Evolutionary conservation across 192 early-diverging fungal genomes (phyloP).

Genomic region (Geranomyces michiganensis): DNA sequence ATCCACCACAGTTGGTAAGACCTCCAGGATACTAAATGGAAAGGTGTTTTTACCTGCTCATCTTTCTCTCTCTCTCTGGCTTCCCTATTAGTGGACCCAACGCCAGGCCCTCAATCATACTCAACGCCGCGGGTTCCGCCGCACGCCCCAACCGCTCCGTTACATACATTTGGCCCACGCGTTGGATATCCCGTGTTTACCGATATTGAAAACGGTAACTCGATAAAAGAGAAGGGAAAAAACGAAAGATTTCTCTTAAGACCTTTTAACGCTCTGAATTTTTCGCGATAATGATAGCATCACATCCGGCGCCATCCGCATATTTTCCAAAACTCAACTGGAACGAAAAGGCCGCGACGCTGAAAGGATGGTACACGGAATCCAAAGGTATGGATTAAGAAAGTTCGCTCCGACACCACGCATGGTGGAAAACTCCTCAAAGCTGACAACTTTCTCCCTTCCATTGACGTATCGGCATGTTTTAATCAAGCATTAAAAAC

Average conservation of each 20-base stretch:
- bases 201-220: conserved; percentile 38
- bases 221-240: neutral
- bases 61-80: neutral
- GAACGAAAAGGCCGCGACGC: conserved; percentile 46
- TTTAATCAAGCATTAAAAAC: conserved; percentile 50
- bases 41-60: neutral
- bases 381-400: conserved; percentile 40
- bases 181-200: conserved; percentile 43
- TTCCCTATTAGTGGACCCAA: conserved; percentile 35
- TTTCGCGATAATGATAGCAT: neutral
- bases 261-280: neutral
- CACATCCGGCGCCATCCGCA: conserved; percentile 38
- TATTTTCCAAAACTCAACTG: conserved; percentile 50
- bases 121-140: conserved; percentile 34
- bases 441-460: neutral
- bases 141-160: conserved; percentile 39
- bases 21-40: neutral
- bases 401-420: too few relatives aligned
- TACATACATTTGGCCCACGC: conserved; percentile 39
- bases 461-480: neutral
- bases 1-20: conserved; percentile 27
- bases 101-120: conserved; percentile 58
- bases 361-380: conserved; percentile 58
- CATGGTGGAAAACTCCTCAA: too few relatives aligned
- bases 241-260: too few relatives aligned